phyloP scores from a whole-genome alignment of 1,284 basidiomycete genomes.

The Rhodotorula sp. region DNA sequence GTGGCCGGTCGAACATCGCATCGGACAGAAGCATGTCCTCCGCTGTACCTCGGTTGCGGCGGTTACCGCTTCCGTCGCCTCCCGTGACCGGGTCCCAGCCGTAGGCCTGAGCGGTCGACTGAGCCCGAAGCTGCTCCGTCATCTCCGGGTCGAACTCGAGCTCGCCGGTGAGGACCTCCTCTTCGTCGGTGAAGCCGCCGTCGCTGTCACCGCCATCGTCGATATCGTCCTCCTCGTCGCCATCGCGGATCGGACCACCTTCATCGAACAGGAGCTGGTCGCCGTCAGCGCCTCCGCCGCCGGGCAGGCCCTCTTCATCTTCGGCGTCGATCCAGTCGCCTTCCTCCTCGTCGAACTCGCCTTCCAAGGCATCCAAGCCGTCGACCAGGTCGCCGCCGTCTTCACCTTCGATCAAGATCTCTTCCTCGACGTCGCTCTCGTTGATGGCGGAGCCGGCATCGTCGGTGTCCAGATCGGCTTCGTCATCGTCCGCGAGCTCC shows the following conservation, averaged over 20 bases:
- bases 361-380: constrained; percentile 43
- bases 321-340: constrained; percentile 52
- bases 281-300: constrained; percentile 40
- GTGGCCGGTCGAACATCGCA: constrained; percentile 35
- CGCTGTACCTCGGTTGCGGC: constrained; percentile 24
- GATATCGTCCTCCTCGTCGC: constrained; percentile 55
- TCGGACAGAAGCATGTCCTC: constrained; percentile 35
- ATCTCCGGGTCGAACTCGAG: constrained; percentile 42
- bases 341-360: constrained; percentile 49
- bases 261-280: constrained; percentile 53
- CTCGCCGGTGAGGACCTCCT: constrained; percentile 37
- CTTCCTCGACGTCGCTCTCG: constrained; percentile 27
- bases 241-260: constrained; percentile 36
- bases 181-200: constrained; percentile 48
- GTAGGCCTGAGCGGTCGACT: constrained; percentile 31
- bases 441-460: constrained; percentile 11
- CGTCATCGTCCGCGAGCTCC: constrained; percentile 45
- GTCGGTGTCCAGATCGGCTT: constrained; percentile 27
- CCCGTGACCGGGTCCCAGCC: constrained; percentile 37
- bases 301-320: constrained; percentile 44
- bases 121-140: constrained; percentile 35
- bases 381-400: constrained; percentile 14
- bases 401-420: constrained; percentile 14
- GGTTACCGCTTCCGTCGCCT: constrained; percentile 24
- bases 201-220: constrained; percentile 66